phyloP scores from a whole-genome alignment of 129 eudicot species.

The Chrysanthemum seticuspe region DNA sequence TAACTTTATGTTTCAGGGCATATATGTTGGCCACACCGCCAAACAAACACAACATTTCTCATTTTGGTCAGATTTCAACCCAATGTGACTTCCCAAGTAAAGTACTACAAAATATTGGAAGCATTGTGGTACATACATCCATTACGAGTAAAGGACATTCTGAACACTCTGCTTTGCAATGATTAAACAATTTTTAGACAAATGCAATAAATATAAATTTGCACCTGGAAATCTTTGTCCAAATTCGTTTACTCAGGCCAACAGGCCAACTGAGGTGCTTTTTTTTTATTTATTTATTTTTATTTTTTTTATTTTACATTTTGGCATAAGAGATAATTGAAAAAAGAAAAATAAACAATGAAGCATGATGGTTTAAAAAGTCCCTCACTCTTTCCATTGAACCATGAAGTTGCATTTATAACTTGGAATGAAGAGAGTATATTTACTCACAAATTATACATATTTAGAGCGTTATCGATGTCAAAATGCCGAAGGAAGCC shows the following conservation, averaged over 20 bases:
- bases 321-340: neutral
- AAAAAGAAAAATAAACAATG: neutral
- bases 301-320: neutral
- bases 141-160: neutral
- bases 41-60: neutral
- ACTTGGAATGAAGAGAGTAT: neutral
- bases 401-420: neutral
- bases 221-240: neutral
- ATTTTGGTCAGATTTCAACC: neutral
- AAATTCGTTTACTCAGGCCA: neutral
- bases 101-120: slow-evolving; percentile 2
- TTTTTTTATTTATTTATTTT: neutral
- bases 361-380: neutral
- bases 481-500: neutral
- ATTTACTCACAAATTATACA: neutral
- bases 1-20: slow-evolving; percentile 1
- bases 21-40: neutral
- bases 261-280: too few relatives aligned
- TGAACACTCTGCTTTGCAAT: neutral
- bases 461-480: neutral
- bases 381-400: neutral
- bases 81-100: neutral
- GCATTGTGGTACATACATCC: neutral
- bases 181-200: neutral
- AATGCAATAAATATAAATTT: neutral